These are phyloP conservation scores for Phytophthora litchii DNA, from an alignment of 352 stramenopile genomes.

Conservation along the genomic window DNA sequence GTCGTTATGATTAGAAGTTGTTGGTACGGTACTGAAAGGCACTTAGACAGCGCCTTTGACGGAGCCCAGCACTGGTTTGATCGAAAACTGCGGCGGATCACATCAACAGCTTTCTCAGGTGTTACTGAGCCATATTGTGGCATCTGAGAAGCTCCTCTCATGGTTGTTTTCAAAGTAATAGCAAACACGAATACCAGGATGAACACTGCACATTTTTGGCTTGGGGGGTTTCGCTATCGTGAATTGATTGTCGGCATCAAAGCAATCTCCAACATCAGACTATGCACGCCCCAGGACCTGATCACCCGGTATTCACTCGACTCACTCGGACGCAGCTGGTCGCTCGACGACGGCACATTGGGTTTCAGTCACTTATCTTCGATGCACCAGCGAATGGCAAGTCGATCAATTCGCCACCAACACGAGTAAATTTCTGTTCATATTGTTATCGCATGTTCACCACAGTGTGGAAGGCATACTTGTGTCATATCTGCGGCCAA, in stretches of 20 bases:
- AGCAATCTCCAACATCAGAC: constrained; percentile 13
- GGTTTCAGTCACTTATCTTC: constrained; percentile 51
- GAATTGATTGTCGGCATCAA: not conserved
- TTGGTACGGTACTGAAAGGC: constrained; percentile 40
- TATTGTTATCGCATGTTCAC: constrained; percentile 49
- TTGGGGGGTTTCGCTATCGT: constrained; percentile 17
- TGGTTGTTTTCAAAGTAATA: constrained; percentile 1
- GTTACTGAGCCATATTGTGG: constrained; percentile 9
- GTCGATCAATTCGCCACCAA: not conserved
- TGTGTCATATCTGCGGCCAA: constrained; percentile 57
- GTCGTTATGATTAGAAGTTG: constrained; percentile 41
- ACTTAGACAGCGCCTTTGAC: constrained; percentile 51
- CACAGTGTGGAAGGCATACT: constrained; percentile 42
- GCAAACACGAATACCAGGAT: not conserved
- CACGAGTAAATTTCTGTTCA: constrained; percentile 14
- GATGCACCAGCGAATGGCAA: constrained; percentile 1
- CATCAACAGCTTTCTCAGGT: constrained; percentile 40
- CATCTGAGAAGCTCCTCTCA: constrained; percentile 8
- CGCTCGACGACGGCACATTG: constrained; percentile 46
- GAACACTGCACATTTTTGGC: constrained; percentile 16
- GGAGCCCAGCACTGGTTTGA: constrained; percentile 44
- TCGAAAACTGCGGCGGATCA: constrained; percentile 44
- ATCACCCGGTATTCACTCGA: constrained; percentile 61
- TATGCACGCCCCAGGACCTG: constrained; percentile 29
- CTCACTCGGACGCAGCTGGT: constrained; percentile 52